A percentile compares a stretch with the other conserved stretches of the same genome.
These are phyloP conservation scores for Apiospora koreana DNA, from an alignment of 2,329 filamentous ascomycete genomes.

Conservation along the genomic window DNA sequence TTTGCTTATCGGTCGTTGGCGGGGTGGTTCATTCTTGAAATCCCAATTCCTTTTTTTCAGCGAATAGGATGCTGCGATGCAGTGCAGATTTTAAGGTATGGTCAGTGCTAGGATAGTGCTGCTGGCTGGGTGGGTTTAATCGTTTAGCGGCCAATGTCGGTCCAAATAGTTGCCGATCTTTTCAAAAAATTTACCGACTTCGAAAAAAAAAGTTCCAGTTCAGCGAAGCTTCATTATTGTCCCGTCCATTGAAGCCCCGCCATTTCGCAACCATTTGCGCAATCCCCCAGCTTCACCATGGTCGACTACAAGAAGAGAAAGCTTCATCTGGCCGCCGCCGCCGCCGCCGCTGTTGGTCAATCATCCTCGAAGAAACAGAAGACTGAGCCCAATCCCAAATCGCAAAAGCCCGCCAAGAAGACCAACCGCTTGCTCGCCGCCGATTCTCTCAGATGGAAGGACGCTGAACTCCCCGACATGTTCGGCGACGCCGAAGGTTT, in stretches of 20 bases:
- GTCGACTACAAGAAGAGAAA: conserved; percentile 17
- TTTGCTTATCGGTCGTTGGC: background rate
- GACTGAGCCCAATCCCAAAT: conserved; percentile 24
- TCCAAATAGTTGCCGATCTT: conserved; percentile 2
- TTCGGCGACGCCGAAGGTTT: conserved; percentile 92
- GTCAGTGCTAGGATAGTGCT: conserved; percentile 16
- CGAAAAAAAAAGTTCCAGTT: background rate
- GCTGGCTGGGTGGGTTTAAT: background rate
- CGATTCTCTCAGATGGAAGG: conserved; percentile 54
- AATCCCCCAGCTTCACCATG: background rate
- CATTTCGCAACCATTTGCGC: background rate
- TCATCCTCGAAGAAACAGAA: conserved; percentile 19
- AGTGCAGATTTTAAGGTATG: conserved; percentile 32
- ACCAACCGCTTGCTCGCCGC: conserved; percentile 24
- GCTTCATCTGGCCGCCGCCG: background rate
- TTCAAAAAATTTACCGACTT: conserved; percentile 6
- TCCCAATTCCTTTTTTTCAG: conserved; percentile 12
- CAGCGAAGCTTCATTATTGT: background rate
- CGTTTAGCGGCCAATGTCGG: conserved; percentile 8
- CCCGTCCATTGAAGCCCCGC: background rate
- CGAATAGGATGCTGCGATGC: conserved; percentile 17
- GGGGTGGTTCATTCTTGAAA: background rate
- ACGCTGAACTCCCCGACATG: conserved; percentile 70
- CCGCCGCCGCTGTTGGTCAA: background rate
- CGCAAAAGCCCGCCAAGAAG: conserved; percentile 27